A percentile compares a stretch with the other conserved stretches of the same genome.
Conservation (phyloP, 2,329 filamentous ascomycete species). For the Phyllosticta paracitricarpa region DNA sequence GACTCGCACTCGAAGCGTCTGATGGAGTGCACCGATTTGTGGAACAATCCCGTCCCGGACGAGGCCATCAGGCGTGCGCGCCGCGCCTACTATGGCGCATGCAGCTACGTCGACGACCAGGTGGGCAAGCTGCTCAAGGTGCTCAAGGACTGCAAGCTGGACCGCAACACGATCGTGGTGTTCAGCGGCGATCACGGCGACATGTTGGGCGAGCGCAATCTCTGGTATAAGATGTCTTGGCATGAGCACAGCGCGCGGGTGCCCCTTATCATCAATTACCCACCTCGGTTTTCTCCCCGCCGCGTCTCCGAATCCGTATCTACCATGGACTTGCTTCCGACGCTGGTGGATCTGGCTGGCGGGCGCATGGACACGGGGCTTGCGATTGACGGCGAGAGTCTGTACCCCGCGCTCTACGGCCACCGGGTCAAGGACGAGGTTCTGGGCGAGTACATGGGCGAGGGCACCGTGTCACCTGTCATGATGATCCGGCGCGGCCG, state of each 20-base stretch:
- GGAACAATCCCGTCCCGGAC: conserved; percentile 71
- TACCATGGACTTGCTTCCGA: conserved; percentile 82
- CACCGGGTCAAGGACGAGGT: conserved; percentile 55
- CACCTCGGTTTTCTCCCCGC: conserved; percentile 63
- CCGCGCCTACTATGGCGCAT: conserved; percentile 84
- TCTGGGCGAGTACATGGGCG: conserved; percentile 91
- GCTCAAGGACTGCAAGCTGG: conserved; percentile 67
- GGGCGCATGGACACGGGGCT: conserved; percentile 57
- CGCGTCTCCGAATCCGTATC: conserved; percentile 77
- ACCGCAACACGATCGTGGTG: conserved; percentile 79
- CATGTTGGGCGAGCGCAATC: conserved; percentile 83
- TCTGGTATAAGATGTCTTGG: conserved; percentile 99
- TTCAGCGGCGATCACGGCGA: conserved; percentile 93
- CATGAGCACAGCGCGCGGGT: conserved; percentile 87
- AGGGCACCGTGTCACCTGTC: conserved; percentile 78
- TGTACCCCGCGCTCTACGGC: conserved; percentile 67
- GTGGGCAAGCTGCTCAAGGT: conserved; percentile 72
- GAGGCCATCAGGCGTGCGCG: conserved; percentile 80
- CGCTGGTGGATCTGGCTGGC: conserved; percentile 73
- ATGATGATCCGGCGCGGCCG: conserved; percentile 87
- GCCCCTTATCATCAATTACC: conserved; percentile 75
- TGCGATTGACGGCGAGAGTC: conserved; percentile 77
- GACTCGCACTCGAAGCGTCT: conserved; percentile 82
- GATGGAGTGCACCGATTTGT: conserved; percentile 76
- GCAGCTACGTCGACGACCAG: conserved; percentile 89